Conservation (phyloP, 2,329 filamentous ascomycete genomes). For the Epichloe brachyelytri region DNA sequence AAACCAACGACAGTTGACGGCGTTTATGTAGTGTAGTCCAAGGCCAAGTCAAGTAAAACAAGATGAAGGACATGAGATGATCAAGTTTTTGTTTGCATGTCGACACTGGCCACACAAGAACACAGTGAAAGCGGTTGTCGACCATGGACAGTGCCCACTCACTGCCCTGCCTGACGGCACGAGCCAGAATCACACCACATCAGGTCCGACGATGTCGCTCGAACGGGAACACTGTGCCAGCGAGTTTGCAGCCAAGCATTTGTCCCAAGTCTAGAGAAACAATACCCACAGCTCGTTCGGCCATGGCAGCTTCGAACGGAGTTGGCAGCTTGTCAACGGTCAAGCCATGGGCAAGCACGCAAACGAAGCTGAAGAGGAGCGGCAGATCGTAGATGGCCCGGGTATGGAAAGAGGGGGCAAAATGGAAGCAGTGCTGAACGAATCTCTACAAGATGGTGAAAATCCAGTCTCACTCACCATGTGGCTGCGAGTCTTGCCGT, state of each 20-base stretch:
- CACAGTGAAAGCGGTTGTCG: not conserved
- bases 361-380: not conserved
- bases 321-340: not conserved
- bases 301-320: not conserved
- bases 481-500: slow-evolving; percentile 76
- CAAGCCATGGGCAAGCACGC: not conserved
- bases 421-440: not conserved
- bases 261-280: not conserved
- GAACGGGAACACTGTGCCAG: not conserved
- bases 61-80: not conserved
- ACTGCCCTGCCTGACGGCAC: not conserved
- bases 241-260: not conserved
- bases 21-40: not conserved
- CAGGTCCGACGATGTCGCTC: not conserved
- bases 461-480: slow-evolving; percentile 48
- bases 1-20: not conserved
- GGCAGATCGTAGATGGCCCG: not conserved
- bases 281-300: not conserved
- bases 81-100: not conserved
- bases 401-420: not conserved
- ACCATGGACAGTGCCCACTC: not conserved
- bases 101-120: not conserved
- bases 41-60: not conserved
- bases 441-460: not conserved
- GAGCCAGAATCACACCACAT: not conserved